These are phyloP conservation scores for Suillus discolor DNA, from an alignment of 768 basidiomycete genomes.

Conservation along the genomic window DNA sequence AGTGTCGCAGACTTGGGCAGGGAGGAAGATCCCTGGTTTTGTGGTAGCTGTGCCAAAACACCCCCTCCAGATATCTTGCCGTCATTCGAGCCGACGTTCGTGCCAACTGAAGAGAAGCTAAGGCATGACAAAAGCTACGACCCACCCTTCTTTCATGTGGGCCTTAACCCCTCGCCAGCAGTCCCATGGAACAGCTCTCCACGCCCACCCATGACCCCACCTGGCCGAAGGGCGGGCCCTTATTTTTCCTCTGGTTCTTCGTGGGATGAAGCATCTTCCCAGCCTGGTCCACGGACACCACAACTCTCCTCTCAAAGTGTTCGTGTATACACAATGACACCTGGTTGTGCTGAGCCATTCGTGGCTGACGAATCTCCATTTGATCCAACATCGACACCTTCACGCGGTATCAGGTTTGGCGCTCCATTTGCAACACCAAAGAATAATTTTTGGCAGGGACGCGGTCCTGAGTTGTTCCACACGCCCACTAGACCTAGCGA, in stretches of 20 bases:
- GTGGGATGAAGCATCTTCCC: conserved; percentile 51
- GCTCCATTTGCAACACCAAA: conserved; percentile 67
- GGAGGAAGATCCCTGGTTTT: conserved; percentile 82
- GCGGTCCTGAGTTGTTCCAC: conserved; percentile 49
- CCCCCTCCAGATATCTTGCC: conserved; percentile 37
- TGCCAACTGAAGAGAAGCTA: conserved; percentile 57
- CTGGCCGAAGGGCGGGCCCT: conserved; percentile 31
- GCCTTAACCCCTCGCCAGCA: conserved; percentile 56
- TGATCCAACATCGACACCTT: conserved; percentile 80
- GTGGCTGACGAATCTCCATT: conserved; percentile 59
- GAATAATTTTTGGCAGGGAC: conserved; percentile 46
- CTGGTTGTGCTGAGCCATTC: conserved; percentile 38
- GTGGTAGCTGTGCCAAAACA: conserved; percentile 55
- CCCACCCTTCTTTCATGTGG: conserved; percentile 59
- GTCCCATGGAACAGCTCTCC: conserved; percentile 46
- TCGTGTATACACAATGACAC: conserved; percentile 42
- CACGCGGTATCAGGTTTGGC: conserved; percentile 70
- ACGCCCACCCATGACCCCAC: conserved; percentile 51
- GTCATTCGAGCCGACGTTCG: conserved; percentile 66
- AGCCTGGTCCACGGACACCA: conserved; percentile 58
- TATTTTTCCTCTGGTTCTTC: conserved; percentile 41
- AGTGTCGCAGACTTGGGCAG: conserved; percentile 64
- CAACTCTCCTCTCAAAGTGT: conserved; percentile 40
- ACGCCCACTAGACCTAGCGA: conserved; percentile 48
- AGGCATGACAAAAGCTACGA: conserved; percentile 47